Evolutionary conservation across 306 rosid species (phyloP).

Genomic region (Gastrolobium bilobum): DNA sequence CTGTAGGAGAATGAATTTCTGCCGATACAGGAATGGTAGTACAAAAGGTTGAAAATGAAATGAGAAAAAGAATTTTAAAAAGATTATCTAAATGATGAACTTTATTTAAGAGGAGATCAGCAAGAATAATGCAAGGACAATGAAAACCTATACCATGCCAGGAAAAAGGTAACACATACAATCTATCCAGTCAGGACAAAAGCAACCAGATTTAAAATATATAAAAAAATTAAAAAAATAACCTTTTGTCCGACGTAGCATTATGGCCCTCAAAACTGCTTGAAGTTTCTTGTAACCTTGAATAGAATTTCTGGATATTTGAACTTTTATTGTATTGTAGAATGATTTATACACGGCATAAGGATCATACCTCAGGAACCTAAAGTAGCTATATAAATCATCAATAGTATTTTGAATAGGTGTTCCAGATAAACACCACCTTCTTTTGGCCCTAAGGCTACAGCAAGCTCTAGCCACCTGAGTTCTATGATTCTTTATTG

Average conservation of each 20-base stretch:
- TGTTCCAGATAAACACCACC: slow-evolving; percentile 99
- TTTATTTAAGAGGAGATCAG: slow-evolving; percentile 22
- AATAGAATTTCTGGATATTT: slow-evolving; percentile 82
- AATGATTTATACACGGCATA: slow-evolving; percentile 91
- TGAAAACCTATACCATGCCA: slow-evolving; percentile 24
- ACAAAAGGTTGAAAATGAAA: slow-evolving; percentile 23
- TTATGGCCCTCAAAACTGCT: slow-evolving; percentile 97
- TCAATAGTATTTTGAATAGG: slow-evolving; percentile 96
- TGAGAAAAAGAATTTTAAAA: slow-evolving; percentile 12
- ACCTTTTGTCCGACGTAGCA: slow-evolving; percentile 99
- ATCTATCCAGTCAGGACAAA: slow-evolving; percentile 25
- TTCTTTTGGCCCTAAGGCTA: slow-evolving; percentile 94
- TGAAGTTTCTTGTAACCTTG: slow-evolving; percentile 99
- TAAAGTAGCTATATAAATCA: slow-evolving; percentile 94
- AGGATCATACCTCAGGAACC: slow-evolving; percentile 96
- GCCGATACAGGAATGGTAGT: neutral
- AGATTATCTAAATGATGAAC: slow-evolving; percentile 3
- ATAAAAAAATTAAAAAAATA: slow-evolving; percentile 16
- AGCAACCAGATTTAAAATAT: slow-evolving; percentile 17
- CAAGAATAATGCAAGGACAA: slow-evolving; percentile 31
- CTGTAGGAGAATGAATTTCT: slow-evolving; percentile 6
- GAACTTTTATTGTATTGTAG: slow-evolving; percentile 85
- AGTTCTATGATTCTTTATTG: slow-evolving; percentile 98
- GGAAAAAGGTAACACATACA: slow-evolving; percentile 1
- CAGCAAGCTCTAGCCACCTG: slow-evolving; percentile 99